A percentile compares a stretch with the other conserved stretches of the same genome.
Evolutionary conservation across 2,329 filamentous ascomycete species (phyloP).

Genomic region (Talaromyces sp.): DNA sequence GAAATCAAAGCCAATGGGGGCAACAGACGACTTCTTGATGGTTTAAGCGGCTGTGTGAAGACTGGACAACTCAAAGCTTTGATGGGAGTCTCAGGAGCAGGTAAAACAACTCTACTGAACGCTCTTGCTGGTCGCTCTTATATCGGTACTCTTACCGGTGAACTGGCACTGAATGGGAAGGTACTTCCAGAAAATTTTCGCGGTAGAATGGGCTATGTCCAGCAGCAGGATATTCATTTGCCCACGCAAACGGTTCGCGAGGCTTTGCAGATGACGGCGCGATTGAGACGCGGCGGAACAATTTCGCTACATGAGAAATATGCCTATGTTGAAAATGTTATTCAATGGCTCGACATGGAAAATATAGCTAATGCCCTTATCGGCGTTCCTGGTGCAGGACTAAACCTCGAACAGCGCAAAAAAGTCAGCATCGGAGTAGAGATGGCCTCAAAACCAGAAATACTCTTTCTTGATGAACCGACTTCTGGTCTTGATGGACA

Average conservation of each 20-base stretch:
- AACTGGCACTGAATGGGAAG: slow-evolving; percentile 60
- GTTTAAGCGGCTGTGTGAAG: slow-evolving; percentile 48
- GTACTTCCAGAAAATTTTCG: slow-evolving; percentile 59
- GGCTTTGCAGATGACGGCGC: slow-evolving; percentile 61
- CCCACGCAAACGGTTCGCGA: slow-evolving; percentile 61
- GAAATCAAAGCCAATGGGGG: slow-evolving; percentile 47
- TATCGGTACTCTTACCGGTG: slow-evolving; percentile 60
- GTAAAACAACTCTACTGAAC: slow-evolving; percentile 80
- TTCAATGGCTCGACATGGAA: slow-evolving; percentile 62
- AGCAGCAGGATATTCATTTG: slow-evolving; percentile 64
- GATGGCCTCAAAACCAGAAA: slow-evolving; percentile 36
- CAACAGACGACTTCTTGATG: slow-evolving; percentile 42
- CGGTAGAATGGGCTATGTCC: slow-evolving; percentile 60
- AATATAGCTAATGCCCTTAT: slow-evolving; percentile 65
- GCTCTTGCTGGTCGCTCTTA: slow-evolving; percentile 65
- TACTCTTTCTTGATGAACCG: slow-evolving; percentile 60
- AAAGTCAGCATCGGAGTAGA: slow-evolving; percentile 36
- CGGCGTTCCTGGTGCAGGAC: slow-evolving; percentile 56
- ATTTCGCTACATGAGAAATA: slow-evolving; percentile 60
- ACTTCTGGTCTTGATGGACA: slow-evolving; percentile 55
- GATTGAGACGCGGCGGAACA: slow-evolving; percentile 58
- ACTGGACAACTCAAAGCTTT: slow-evolving; percentile 49
- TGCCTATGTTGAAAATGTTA: slow-evolving; percentile 62
- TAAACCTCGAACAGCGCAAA: slow-evolving; percentile 53
- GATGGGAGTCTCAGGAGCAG: slow-evolving; percentile 60